Evolutionary conservation across 345 rosid genomes (phyloP).

Genomic region (Moricandia moricandioides): DNA sequence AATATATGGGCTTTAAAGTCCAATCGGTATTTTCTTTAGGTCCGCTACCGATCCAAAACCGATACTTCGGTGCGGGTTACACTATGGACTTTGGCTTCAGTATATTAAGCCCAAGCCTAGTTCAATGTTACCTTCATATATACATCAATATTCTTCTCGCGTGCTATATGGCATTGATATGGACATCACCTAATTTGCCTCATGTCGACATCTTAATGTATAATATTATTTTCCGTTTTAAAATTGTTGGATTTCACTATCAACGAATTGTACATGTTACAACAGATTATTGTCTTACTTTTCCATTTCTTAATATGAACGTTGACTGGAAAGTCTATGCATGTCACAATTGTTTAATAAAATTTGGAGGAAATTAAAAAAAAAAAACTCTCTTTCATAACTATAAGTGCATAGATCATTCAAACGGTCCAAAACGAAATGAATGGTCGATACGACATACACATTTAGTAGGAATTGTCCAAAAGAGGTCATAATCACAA

Average conservation of each 20-base stretch:
- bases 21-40: too few relatives aligned
- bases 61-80: too few relatives aligned
- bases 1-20: too few relatives aligned
- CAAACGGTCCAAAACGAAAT: conserved; percentile 16
- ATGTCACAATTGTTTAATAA: conserved; percentile 2
- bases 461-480: conserved; percentile 13
- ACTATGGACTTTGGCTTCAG: too few relatives aligned
- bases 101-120: too few relatives aligned
- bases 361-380: background rate
- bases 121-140: conserved; percentile 16
- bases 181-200: conserved; percentile 17
- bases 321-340: conserved; percentile 19
- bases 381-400: background rate
- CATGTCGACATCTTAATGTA: conserved; percentile 4
- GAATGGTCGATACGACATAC: conserved; percentile 20
- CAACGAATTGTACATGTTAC: conserved; percentile 16
- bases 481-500: conserved; percentile 25
- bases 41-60: too few relatives aligned
- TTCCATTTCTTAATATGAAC: conserved; percentile 2
- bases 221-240: background rate
- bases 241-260: conserved; percentile 8
- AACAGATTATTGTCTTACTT: background rate
- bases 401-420: background rate
- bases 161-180: conserved; percentile 31
- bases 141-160: conserved; percentile 10